These are phyloP conservation scores for Lineolata rhizophorae DNA, from an alignment of 495 filamentous ascomycete species.

Conservation along the genomic window DNA sequence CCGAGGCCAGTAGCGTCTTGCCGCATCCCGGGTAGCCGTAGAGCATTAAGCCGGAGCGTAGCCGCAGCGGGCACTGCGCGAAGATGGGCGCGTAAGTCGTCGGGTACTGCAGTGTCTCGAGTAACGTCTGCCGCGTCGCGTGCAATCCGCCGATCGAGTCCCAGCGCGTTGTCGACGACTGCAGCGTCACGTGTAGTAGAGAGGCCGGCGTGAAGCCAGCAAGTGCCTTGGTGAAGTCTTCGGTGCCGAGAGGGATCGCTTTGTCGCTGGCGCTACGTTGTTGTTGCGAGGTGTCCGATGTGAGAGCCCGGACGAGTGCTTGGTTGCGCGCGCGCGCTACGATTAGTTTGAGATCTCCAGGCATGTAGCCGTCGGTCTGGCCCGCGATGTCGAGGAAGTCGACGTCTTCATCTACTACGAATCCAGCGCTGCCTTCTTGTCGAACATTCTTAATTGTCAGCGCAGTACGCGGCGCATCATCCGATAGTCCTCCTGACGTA, in stretches of 20 bases:
- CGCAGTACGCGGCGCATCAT: no score
- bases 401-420: conserved; percentile 46
- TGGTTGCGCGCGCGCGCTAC: conserved; percentile 78
- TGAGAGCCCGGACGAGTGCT: conserved; percentile 53
- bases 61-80: conserved; percentile 74
- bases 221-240: conserved; percentile 65
- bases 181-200: conserved; percentile 79
- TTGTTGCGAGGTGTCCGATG: conserved; percentile 15
- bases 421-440: no score
- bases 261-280: no score
- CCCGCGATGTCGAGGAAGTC: conserved; percentile 86
- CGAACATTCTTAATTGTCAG: no score
- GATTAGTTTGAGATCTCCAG: conserved; percentile 71
- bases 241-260: conserved; percentile 27
- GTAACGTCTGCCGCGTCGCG: conserved; percentile 60
- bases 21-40: conserved; percentile 94
- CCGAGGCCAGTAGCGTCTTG: conserved; percentile 82
- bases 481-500: background rate
- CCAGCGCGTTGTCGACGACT: conserved; percentile 73
- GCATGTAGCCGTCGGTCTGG: conserved; percentile 93
- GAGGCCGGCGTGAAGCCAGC: conserved; percentile 88
- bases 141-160: conserved; percentile 74
- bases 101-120: conserved; percentile 91
- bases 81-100: conserved; percentile 98
- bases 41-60: conserved; percentile 75